Evolutionary conservation across 495 filamentous ascomycete species (phyloP), one percentile per base, ranked within the genome.

Genomic region (Annulohypoxylon maeteangense): DNA sequence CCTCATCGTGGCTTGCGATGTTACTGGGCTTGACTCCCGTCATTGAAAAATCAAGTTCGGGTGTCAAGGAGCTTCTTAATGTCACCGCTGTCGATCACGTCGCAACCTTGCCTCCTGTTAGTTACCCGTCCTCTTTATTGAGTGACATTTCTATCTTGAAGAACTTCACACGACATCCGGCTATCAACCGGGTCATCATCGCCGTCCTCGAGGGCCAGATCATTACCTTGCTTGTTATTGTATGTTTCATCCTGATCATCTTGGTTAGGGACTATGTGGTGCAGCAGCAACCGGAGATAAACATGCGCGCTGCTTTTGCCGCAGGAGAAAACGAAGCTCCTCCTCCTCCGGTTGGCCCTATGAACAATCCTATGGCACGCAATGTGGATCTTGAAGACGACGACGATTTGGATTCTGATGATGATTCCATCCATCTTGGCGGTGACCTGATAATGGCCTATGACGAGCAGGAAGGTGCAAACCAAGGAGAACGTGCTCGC

Each of bases 251-350:
- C 56, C 81, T 99, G 32, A 89, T 99, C 42, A 98, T 99, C 70
- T 81, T 99, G 16, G 97, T 99, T 55, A 85, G 95, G 16, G 95
- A 99, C 80, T 99, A 97, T 88, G 95, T 99, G 40, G 93, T 98
- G 5, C 95, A 98, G 74, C 95, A 98, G 76, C 96, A 98, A 75
- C 94, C 94, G 8, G 91, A 91, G 66, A 83, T 91, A 72, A 87
- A 87, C 69, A 85, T 87, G 83, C 83, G 86, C 7, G 85, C 84
- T 23, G 85, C 81, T 14, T 86, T 87, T 71, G 83, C 82, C 18
- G 81, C 81, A 7, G 80, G 18, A 76, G 90, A 79, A 80, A 87
- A 74, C 80, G 88, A 73, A 71, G 83, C 27, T 79, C 86, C 64
- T 76, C 86, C 64, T 76, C 81, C 40, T 76, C 82, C 51, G 47